Evolutionary conservation across 495 filamentous ascomycete genomes (phyloP), one percentile per base, ranked within the genome.

Genomic region (Penicillium cosmopolitanum): DNA sequence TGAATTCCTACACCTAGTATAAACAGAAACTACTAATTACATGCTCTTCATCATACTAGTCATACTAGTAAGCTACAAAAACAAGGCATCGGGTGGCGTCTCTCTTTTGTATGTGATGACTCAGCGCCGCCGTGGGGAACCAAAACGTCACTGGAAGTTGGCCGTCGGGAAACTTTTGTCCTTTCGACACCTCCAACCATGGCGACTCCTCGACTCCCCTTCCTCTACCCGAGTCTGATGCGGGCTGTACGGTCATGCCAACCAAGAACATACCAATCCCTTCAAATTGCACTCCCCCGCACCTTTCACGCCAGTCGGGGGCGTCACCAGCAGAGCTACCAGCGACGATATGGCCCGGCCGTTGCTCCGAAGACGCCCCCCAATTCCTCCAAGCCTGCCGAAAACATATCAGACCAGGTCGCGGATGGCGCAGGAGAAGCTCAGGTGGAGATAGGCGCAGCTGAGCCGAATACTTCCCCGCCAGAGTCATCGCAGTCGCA

Each of bases 151-250:
- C 58, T 60, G 12, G 23, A 19, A 61, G 25, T 65, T 62, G 63
- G 53, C 58, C 66, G 58, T 46, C 64, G 64, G 64, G 58, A 66
- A 66, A 65, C 51, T 57, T 18, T 57, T 55, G 34, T 51, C 46
- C 43, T 57, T 52, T 58, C 59, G 36, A 50, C 44, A 44, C 33
- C 61, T 56, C 40, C 53, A 54, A 60, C 51, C 55, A 94, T 94
- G 90, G 84, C 88, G 51, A 78, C 84, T 10, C 78, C 78, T 50
- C 80, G 90, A 64, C 79, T 94, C 34, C 85, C 85, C 4, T 92
- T 93, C 65, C 80, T 93, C 15, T 93, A 92, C 64, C 89, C 89
- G 36, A 84, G 89, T 61, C 73, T 90, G 48, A 88, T 86, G 56
- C 76, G 75, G 15, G 68, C 74, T 2, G 65, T 75, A 25, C 67